A percentile compares a stretch with the other conserved stretches of the same genome.
Evolutionary conservation across 306 rosid genomes (phyloP).

Genomic region (Corylus americana): DNA sequence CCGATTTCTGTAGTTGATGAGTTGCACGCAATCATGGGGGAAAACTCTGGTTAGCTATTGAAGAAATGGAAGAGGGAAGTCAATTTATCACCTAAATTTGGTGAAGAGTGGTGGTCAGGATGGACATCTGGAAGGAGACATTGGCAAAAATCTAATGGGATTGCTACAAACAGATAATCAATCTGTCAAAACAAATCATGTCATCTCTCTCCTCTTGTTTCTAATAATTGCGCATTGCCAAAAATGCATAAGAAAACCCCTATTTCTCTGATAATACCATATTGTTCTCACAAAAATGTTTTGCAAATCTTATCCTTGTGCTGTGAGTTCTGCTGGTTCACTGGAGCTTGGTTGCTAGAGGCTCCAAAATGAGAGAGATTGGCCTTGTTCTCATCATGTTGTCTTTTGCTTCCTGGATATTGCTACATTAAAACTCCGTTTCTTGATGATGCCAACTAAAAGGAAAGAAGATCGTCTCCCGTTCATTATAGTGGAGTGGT

Average conservation of each 20-base stretch:
- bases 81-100: conserved; percentile 1
- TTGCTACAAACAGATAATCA: background rate
- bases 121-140: background rate
- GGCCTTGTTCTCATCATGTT: too few species aligned
- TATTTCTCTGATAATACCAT: background rate
- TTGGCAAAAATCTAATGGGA: background rate
- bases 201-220: background rate
- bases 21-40: background rate
- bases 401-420: too few species aligned
- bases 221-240: background rate
- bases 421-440: too few species aligned
- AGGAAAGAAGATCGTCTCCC: too few species aligned
- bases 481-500: too few species aligned
- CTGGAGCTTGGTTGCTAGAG: too few species aligned
- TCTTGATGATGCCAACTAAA: too few species aligned
- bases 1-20: background rate
- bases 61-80: background rate
- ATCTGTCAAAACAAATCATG: background rate
- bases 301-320: background rate
- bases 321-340: too few species aligned
- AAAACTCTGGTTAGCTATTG: background rate
- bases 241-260: background rate
- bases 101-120: background rate
- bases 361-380: too few species aligned
- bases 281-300: background rate